Evolutionary conservation across 1,139 yeast genomes (phyloP), one percentile per base, ranked within the genome.

Genomic region (Saccharomycopsis crataegensis): DNA sequence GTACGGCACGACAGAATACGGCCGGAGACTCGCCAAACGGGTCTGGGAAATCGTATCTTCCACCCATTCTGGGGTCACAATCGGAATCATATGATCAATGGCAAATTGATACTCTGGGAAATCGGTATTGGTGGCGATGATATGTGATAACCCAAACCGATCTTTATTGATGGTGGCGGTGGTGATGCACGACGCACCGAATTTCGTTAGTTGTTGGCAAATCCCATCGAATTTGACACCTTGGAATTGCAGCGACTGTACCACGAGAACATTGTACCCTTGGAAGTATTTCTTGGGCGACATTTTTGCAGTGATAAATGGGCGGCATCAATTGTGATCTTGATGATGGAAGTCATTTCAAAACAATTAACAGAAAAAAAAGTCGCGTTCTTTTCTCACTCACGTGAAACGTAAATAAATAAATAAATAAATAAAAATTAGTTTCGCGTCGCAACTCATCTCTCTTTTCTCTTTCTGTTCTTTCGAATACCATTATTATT

Each of bases 41-140:
- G 60, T 59, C n/a, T 56, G 59, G 8, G 54, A 56, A 0, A 68
- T 53, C 14, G 72, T 68, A 32, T 72, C 74, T 50, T 58, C 59
- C 1, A 74, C 67, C 79, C 79, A 76, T 17, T 66, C 62, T 0
- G 75, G 68, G 0, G 73, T 67, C 1, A 75, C 70, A 16, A 75
- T 62, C 2, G 79, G 78, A 17, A 75, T 65, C 75, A 76, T 70
- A 32, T 69, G 60, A 1, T 52, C 52, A 16, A 60, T 56, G 3
- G 75, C 74, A 31, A 59, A 53, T 6, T 58, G 59, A 56, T 68
- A 70, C 52, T 72, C 76, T 40, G 67, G 65, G 56, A 71, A 72
- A 11, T 70, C 65, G 4, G 64, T 59, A 8, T 69, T 59, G 6
- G 58, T 56, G n/a, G 73, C 57, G 36, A 74, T 64, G 6, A 73